Conservation (phyloP, 331 rosid genomes). For the Spiraea crenata region DNA sequence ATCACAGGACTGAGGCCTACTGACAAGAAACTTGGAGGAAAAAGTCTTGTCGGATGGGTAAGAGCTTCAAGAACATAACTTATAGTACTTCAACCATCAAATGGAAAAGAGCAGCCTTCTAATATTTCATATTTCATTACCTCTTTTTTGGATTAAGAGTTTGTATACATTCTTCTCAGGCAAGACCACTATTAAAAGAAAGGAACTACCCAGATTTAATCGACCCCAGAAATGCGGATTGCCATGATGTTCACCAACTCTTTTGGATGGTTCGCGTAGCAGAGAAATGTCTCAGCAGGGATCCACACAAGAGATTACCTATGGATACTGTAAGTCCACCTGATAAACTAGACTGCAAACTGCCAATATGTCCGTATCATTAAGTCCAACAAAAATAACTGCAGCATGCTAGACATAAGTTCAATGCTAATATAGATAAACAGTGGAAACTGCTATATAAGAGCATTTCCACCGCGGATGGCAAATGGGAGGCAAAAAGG, state of each 20-base stretch:
- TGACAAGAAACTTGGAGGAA: constrained; percentile 56
- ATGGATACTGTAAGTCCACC: constrained; percentile 51
- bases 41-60: constrained; percentile 85
- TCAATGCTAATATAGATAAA: neutral
- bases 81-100: neutral
- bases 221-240: constrained; percentile 51
- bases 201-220: constrained; percentile 72
- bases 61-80: constrained; percentile 18
- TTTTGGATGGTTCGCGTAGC: constrained; percentile 70
- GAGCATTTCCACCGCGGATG: neutral
- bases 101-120: neutral
- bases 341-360: neutral
- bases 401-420: neutral
- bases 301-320: constrained; percentile 53
- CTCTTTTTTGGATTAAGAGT: neutral
- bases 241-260: constrained; percentile 67
- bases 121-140: neutral
- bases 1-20: constrained; percentile 71
- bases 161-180: constrained; percentile 36
- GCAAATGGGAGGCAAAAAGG: no score
- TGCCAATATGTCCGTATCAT: neutral
- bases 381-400: neutral
- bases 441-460: neutral
- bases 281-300: constrained; percentile 60
- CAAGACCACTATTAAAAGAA: constrained; percentile 75